A percentile compares a stretch with the other conserved stretches of the same genome.
These are phyloP conservation scores for Termitomyces sp. DNA, from an alignment of 768 basidiomycete species.

Conservation along the genomic window DNA sequence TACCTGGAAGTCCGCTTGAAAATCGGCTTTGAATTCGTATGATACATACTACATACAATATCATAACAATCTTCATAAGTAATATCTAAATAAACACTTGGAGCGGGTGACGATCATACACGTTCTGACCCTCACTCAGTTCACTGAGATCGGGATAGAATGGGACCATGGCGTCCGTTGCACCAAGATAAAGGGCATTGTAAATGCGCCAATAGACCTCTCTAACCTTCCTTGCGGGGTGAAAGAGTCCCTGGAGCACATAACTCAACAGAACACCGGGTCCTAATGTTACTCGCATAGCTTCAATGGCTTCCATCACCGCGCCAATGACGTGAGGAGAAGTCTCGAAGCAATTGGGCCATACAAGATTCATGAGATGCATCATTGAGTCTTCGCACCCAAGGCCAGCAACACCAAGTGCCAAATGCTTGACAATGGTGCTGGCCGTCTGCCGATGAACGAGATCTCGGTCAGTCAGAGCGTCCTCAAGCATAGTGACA, in stretches of 20 bases:
- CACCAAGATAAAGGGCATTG: conserved; percentile 91
- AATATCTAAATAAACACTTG: conserved; percentile 71
- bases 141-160: conserved; percentile 93
- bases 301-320: conserved; percentile 97
- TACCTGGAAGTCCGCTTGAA: neutral
- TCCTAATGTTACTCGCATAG: conserved; percentile 94
- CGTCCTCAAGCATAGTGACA: conserved; percentile 97
- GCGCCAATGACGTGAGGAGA: conserved; percentile 98
- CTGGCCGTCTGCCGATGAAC: conserved; percentile 98
- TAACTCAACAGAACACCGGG: conserved; percentile 92
- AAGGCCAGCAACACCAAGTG: conserved; percentile 93
- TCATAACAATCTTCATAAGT: neutral
- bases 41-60: conserved; percentile 12
- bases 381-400: conserved; percentile 98
- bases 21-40: neutral
- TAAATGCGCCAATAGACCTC: conserved; percentile 99
- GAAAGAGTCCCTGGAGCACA: conserved; percentile 92
- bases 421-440: conserved; percentile 97
- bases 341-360: conserved; percentile 99
- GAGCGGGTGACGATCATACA: conserved; percentile 81
- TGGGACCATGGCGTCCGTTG: conserved; percentile 88
- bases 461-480: conserved; percentile 95
- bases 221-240: conserved; percentile 94
- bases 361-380: conserved; percentile 96
- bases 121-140: conserved; percentile 87